Percentiles rank a stretch among this genome's conserved stretches.
Conservation (phyloP, 768 basidiomycete species). For the Paxillus rubicundulus region DNA sequence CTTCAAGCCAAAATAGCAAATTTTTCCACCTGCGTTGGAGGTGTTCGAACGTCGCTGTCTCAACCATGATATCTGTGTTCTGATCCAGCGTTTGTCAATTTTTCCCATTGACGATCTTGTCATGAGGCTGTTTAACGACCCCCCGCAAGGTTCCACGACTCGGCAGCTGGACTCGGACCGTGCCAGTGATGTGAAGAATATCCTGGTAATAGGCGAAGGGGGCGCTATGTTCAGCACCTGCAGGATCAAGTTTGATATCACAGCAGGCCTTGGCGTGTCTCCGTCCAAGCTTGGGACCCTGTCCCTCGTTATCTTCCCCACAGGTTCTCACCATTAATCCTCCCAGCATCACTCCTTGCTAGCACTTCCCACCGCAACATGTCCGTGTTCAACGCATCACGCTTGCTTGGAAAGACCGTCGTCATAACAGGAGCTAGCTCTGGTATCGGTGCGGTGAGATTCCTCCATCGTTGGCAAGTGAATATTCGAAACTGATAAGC, state of each 20-base stretch:
- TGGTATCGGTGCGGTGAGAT: constrained; percentile 85
- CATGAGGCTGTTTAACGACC: constrained; percentile 11
- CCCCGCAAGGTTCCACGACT: constrained; percentile 1
- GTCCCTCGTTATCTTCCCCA: not conserved
- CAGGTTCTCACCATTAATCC: not conserved
- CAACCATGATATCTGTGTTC: not conserved
- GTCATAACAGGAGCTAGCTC: constrained; percentile 88
- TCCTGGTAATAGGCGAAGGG: too few relatives aligned
- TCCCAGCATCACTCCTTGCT: not conserved
- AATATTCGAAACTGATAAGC: not conserved
- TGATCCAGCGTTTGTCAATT: not conserved
- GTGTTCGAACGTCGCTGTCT: not conserved
- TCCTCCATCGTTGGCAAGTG: not conserved
- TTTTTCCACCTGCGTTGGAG: constrained; percentile 37
- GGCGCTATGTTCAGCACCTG: too few relatives aligned
- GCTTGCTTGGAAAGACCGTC: constrained; percentile 80
- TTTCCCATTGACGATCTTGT: not conserved
- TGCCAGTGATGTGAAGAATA: too few relatives aligned
- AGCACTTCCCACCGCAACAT: constrained; percentile 35
- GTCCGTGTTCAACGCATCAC: constrained; percentile 80
- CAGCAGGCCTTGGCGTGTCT: constrained; percentile 1
- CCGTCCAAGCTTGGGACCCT: not conserved
- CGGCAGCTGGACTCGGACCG: too few relatives aligned
- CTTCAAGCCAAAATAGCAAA: constrained; percentile 52
- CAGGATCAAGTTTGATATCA: too few relatives aligned